phyloP scores from a whole-genome alignment of 2,329 filamentous ascomycete species.

The Lasiodiplodia sp. region DNA sequence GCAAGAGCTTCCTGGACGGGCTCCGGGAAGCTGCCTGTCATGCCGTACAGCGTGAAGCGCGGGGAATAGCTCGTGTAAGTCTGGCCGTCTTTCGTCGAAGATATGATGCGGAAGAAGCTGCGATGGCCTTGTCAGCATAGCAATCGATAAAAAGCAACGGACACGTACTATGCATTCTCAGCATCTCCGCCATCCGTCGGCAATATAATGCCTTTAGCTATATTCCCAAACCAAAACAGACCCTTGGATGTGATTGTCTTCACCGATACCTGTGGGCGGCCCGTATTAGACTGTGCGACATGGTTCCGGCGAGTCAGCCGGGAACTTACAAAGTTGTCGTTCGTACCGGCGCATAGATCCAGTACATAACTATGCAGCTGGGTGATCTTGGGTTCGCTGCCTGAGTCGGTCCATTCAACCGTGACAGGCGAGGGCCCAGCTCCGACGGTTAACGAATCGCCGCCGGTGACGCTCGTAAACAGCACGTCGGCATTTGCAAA shows the following conservation, averaged over 20 bases:
- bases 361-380: constrained; percentile 64
- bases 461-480: constrained; percentile 62
- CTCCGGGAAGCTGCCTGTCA: constrained; percentile 66
- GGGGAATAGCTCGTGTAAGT: constrained; percentile 66
- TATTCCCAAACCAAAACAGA: constrained; percentile 50
- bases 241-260: constrained; percentile 38
- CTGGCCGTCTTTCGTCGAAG: constrained; percentile 61
- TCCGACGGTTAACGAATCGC: constrained; percentile 58
- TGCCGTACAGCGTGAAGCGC: constrained; percentile 69
- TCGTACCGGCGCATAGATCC: constrained; percentile 67
- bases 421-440: constrained; percentile 51
- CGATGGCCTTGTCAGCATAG: constrained; percentile 25
- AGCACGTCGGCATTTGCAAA: constrained; percentile 60
- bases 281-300: constrained; percentile 4
- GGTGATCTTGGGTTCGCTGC: constrained; percentile 56
- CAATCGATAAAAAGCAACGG: neutral
- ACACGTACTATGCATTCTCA: constrained; percentile 36
- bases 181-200: constrained; percentile 50
- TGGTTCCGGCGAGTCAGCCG: constrained; percentile 12
- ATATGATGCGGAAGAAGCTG: constrained; percentile 57
- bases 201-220: constrained; percentile 54
- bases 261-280: constrained; percentile 27
- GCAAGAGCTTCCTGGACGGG: constrained; percentile 49
- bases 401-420: constrained; percentile 65
- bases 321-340: constrained; percentile 55